Percentiles rank a stretch among this genome's conserved stretches.
These are phyloP conservation scores for Rubus idaeus DNA, from an alignment of 306 rosid genomes.

Conservation along the genomic window DNA sequence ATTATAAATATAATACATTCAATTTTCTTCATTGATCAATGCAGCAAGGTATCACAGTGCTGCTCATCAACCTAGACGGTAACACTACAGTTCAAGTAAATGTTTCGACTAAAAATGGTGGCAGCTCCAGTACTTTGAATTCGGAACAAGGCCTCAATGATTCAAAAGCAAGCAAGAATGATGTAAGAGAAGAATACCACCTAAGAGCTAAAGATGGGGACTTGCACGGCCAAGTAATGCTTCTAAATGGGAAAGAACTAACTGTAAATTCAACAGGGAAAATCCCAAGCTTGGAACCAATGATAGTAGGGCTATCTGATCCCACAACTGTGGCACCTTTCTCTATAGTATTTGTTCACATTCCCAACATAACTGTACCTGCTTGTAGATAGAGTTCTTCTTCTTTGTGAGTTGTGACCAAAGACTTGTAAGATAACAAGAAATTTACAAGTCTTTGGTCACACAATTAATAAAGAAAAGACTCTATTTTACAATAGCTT, in stretches of 20 bases:
- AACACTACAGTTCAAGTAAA: constrained; percentile 37
- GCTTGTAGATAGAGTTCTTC: constrained; percentile 36
- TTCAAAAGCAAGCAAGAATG: constrained; percentile 2
- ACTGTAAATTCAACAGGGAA: constrained; percentile 47
- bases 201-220: constrained; percentile 48
- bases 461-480: background rate
- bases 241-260: constrained; percentile 56
- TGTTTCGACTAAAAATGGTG: constrained; percentile 21
- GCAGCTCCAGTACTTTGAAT: background rate
- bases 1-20: background rate
- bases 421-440: background rate
- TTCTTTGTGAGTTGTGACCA: background rate
- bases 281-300: constrained; percentile 58
- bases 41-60: constrained; percentile 63
- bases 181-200: constrained; percentile 63
- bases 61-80: constrained; percentile 53
- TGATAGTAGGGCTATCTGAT: constrained; percentile 32
- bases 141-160: constrained; percentile 10
- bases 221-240: constrained; percentile 53
- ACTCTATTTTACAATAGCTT: background rate
- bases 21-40: background rate
- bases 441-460: background rate
- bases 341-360: constrained; percentile 65
- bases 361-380: constrained; percentile 41
- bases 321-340: constrained; percentile 56